phyloP scores from a whole-genome alignment of 2,329 filamentous ascomycete genomes.

The Botrytis squamosa region DNA sequence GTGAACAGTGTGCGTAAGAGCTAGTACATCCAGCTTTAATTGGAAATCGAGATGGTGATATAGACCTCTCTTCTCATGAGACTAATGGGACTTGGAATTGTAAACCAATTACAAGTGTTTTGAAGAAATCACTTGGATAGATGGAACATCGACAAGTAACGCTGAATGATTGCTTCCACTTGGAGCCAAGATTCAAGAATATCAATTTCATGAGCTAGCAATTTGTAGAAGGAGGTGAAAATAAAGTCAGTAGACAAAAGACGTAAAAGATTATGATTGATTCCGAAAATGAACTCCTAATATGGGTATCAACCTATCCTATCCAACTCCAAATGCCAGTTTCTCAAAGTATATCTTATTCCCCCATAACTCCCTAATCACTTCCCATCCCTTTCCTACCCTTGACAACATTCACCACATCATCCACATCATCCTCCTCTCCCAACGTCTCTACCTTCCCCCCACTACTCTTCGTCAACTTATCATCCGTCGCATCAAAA shows the following conservation, averaged over 20 bases:
- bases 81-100: neutral
- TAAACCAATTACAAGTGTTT: neutral
- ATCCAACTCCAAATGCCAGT: constrained; percentile 1
- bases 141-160: neutral
- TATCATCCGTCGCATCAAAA: constrained; percentile 66
- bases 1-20: neutral
- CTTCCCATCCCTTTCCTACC: constrained; percentile 26
- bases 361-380: constrained; percentile 20
- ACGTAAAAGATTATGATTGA: neutral
- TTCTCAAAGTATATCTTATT: neutral
- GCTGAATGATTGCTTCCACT: neutral
- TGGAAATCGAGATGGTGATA: neutral
- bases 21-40: neutral
- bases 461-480: constrained; percentile 54
- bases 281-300: constrained; percentile 6
- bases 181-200: neutral
- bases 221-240: neutral
- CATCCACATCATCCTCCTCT: constrained; percentile 52
- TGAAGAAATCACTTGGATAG: neutral
- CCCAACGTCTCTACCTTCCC: constrained; percentile 51
- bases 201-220: neutral
- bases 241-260: neutral
- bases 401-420: constrained; percentile 38
- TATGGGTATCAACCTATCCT: constrained; percentile 17
- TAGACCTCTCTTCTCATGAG: neutral